Base-by-base conservation (phyloP, 1,284 basidiomycete species). In the Cryptococcus deneoformans region DNA sequence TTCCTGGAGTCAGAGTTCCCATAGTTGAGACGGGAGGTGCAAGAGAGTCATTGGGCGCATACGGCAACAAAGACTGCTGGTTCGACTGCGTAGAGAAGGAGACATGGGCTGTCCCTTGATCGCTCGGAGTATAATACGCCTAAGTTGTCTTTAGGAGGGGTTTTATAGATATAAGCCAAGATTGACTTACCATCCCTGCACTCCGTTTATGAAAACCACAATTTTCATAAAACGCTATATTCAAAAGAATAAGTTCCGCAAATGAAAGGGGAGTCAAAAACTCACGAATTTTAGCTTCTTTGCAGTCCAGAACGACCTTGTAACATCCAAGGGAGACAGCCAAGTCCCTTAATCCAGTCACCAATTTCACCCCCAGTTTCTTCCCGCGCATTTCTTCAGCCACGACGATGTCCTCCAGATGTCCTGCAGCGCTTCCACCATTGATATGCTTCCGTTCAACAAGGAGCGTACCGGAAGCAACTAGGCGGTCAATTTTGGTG, bases 331-430 rank as follows among this genome's bases (percentile, higher is more conserved):
- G 79, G 62, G 75, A 81, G 81, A 91, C 86, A 67, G 87, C 87
- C 76, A 94, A 84, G 59, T 82, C 80, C 6, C 86, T 88, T 69
- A 98, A 82, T 5, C 89, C 88, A 61, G 88, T 82, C 65, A 99
- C 92, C 66, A 98, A 81, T 62, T 86, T 83, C 77, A 88, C 79
- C 0, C 0, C 95, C 43, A 99, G 51, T 5, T 71, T 71, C 79
- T 88, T 90, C 45, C 95, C 95, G 79, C 96, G 92, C 75, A 87
- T 85, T 49, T 78, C 80, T 74, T 86, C 85, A 77, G 89, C 85
- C 5, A 98, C 92, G 2, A 92, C 92, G 62, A 98, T 95, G 75
- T 98, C 94, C 79, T 98, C 95, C 60, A 98, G 92, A 74, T 98
- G 94, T 0, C 92, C 95, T 6, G 90, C 88, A 56, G 81, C 82